Percentiles rank a stretch among this genome's conserved stretches.
Evolutionary conservation across 164 flowering plant species (phyloP).

Genomic region (Protea cynaroides): DNA sequence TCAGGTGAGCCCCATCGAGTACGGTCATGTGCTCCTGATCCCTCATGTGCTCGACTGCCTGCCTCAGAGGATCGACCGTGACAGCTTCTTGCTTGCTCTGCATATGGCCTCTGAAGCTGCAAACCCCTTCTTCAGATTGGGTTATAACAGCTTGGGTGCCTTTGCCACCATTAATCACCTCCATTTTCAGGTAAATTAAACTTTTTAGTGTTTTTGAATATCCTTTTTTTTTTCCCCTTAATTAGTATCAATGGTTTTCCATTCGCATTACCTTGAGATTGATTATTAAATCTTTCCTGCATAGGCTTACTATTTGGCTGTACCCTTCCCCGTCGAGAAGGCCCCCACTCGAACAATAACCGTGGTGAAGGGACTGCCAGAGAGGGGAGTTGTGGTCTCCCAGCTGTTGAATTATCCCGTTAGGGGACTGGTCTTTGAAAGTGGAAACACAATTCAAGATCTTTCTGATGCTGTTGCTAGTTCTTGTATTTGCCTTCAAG

Average conservation of each 20-base stretch:
- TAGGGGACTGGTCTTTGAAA: constrained; percentile 66
- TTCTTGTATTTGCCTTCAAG: constrained; percentile 65
- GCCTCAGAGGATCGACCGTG: constrained; percentile 74
- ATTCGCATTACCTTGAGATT: not conserved
- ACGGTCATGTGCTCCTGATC: constrained; percentile 85
- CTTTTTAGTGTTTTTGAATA: not conserved
- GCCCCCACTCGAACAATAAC: constrained; percentile 38
- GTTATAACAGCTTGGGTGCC: constrained; percentile 95
- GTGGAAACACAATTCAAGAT: constrained; percentile 45
- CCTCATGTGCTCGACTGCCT: constrained; percentile 64
- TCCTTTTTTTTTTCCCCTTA: not conserved
- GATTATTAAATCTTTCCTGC: not conserved
- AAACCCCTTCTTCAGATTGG: constrained; percentile 72
- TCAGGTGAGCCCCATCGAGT: constrained; percentile 91
- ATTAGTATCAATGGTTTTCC: not conserved
- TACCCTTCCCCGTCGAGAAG: constrained; percentile 73
- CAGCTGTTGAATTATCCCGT: constrained; percentile 68
- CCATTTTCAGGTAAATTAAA: constrained; percentile 63
- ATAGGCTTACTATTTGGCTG: constrained; percentile 67
- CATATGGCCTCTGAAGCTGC: constrained; percentile 73
- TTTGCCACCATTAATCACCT: constrained; percentile 95
- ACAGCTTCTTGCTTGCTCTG: constrained; percentile 71
- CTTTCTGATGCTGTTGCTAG: constrained; percentile 54
- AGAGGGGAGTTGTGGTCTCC: constrained; percentile 42
- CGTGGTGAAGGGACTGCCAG: constrained; percentile 3